Evolutionary conservation across 83 land plant species (phyloP).

Genomic region (Picea abies): DNA sequence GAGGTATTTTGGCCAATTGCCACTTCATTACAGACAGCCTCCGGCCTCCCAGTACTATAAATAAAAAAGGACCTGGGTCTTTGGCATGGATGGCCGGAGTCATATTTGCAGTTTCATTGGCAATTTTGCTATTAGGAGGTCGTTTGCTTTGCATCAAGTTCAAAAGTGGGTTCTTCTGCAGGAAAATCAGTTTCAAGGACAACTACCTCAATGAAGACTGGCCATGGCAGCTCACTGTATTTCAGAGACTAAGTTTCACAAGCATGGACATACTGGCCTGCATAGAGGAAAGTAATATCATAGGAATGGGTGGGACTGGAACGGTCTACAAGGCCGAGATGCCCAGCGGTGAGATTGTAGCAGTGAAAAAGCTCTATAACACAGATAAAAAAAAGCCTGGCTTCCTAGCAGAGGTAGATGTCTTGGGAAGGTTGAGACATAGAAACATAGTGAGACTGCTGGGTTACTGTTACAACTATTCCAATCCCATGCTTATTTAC

Average conservation of each 20-base stretch:
- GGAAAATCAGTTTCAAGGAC: conserved; percentile 26
- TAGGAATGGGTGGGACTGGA: conserved; percentile 92
- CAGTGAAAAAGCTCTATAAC: conserved; percentile 85
- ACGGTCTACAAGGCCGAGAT: conserved; percentile 90
- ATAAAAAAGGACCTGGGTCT: not conserved
- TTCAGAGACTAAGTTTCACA: conserved; percentile 69
- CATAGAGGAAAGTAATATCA: conserved; percentile 81
- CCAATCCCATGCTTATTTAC: conserved; percentile 72
- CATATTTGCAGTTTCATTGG: conserved; percentile 4
- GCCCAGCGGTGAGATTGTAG: conserved; percentile 62
- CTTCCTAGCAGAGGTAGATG: conserved; percentile 69
- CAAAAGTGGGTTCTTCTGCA: conserved; percentile 26
- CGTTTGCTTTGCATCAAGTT: not conserved
- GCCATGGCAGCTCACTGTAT: conserved; percentile 78
- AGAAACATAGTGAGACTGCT: conserved; percentile 82
- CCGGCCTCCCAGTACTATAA: not conserved
- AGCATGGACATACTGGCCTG: conserved; percentile 72
- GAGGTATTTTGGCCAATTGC: conserved; percentile 56
- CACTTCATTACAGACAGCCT: conserved; percentile 22
- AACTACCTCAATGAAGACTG: conserved; percentile 40
- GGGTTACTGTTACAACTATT: conserved; percentile 82
- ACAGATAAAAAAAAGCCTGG: conserved; percentile 31
- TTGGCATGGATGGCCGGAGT: conserved; percentile 3
- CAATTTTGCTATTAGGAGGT: not conserved
- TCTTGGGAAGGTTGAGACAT: conserved; percentile 85